These are phyloP conservation scores for Monosporascus sp. DNA, from an alignment of 2,329 filamentous ascomycete genomes.

Conservation along the genomic window DNA sequence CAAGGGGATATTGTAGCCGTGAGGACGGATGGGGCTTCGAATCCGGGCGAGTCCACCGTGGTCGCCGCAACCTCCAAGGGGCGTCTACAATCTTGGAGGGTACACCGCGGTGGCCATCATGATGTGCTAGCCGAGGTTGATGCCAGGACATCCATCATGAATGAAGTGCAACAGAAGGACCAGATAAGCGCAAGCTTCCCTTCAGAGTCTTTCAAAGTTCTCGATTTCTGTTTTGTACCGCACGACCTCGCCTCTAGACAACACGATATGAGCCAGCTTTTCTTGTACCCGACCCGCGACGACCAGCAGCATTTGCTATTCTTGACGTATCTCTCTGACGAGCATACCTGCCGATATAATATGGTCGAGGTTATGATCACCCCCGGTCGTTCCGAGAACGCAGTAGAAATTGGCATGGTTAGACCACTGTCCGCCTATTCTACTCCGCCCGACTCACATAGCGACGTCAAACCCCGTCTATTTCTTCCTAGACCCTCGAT, in stretches of 20 bases:
- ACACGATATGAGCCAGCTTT: conserved; percentile 44
- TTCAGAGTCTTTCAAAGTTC: conserved; percentile 60
- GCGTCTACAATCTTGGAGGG: conserved; percentile 77
- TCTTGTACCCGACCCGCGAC: conserved; percentile 41
- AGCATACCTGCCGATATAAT: conserved; percentile 58
- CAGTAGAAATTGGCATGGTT: conserved; percentile 56
- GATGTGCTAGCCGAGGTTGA: conserved; percentile 69
- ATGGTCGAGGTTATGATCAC: conserved; percentile 67
- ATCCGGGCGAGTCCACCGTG: conserved; percentile 79
- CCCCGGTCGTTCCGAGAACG: conserved; percentile 32
- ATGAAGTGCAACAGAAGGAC: conserved; percentile 54
- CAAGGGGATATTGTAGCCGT: conserved; percentile 78
- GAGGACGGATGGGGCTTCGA: conserved; percentile 63
- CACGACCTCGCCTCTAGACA: conserved; percentile 47
- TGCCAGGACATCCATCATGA: conserved; percentile 57
- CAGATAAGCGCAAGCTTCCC: conserved; percentile 43
- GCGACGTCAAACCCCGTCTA: conserved; percentile 53
- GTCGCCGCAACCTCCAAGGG: conserved; percentile 74
- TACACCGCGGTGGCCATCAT: conserved; percentile 82
- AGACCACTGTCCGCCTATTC: conserved; percentile 63
- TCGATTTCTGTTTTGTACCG: conserved; percentile 73
- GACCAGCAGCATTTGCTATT: conserved; percentile 56
- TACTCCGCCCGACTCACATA: conserved; percentile 41
- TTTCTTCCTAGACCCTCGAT: conserved; percentile 74
- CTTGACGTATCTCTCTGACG: conserved; percentile 52